phyloP scores from a whole-genome alignment of 225 moss, liverwort and hornwort genomes.

The Lunularia cruciata region DNA sequence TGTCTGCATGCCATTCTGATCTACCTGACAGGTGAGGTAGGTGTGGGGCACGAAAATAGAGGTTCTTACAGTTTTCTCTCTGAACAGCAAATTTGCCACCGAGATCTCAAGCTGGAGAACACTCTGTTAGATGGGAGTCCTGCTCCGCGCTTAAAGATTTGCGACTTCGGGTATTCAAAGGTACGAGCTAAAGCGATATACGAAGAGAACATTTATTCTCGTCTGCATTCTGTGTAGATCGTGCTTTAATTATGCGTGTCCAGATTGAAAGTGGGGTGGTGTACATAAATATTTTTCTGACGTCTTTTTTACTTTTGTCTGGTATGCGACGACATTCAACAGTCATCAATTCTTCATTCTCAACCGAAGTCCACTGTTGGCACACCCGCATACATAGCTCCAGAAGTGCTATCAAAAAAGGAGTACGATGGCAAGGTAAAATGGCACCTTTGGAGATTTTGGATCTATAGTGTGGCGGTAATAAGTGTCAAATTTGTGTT shows the following conservation, averaged over 20 bases:
- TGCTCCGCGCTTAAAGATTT: constrained; percentile 90
- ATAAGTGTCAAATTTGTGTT: too few relatives aligned
- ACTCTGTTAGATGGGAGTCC: constrained; percentile 90
- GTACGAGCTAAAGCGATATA: too few relatives aligned
- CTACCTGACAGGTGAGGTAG: background rate
- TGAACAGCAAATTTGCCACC: constrained; percentile 78
- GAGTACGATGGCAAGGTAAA: constrained; percentile 98
- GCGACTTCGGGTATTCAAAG: constrained; percentile 65
- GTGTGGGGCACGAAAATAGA: background rate
- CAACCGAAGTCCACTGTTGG: constrained; percentile 99
- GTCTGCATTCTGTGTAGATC: background rate
- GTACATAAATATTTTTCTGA: background rate
- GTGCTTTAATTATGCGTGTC: too few relatives aligned
- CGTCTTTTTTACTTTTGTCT: background rate
- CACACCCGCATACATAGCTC: constrained; percentile 95
- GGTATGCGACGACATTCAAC: constrained; percentile 14
- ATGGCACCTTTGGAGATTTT: too few relatives aligned
- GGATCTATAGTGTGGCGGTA: too few relatives aligned
- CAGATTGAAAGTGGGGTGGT: background rate
- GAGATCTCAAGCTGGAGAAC: constrained; percentile 95
- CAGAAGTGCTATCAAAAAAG: constrained; percentile 94
- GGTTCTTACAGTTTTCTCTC: background rate
- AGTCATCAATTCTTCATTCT: constrained; percentile 90
- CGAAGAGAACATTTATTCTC: too few relatives aligned
- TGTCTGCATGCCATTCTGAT: too few relatives aligned